These are phyloP conservation scores for Backusella westeae DNA, from an alignment of 192 early-diverging fungal genomes.

Conservation along the genomic window DNA sequence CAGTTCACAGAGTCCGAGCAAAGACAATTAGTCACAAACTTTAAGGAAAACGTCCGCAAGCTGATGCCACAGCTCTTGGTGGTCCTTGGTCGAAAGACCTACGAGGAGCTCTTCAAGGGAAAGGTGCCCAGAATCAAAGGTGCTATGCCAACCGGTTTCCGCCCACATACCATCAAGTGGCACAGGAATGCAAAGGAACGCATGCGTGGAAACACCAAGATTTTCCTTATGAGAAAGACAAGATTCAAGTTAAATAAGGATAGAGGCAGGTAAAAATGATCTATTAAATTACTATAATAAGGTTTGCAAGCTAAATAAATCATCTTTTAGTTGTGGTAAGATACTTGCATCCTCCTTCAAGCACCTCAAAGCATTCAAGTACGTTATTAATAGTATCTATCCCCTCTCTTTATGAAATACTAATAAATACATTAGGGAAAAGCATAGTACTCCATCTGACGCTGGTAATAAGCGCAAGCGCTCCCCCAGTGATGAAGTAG, in stretches of 20 bases:
- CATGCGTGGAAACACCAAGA: not conserved
- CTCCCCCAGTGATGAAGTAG: not conserved
- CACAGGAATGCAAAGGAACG: not conserved
- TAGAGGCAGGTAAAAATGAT: too few relatives aligned
- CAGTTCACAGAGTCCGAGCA: not conserved
- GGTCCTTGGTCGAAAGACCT: not conserved
- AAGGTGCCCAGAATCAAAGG: not conserved
- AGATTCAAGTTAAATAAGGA: not conserved
- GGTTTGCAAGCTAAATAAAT: too few relatives aligned
- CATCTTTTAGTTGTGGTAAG: not conserved
- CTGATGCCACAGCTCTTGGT: not conserved
- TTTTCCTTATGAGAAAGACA: not conserved
- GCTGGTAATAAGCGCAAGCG: not conserved
- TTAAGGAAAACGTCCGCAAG: not conserved
- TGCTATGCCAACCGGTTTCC: not conserved
- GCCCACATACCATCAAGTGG: not conserved
- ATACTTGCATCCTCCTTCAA: not conserved
- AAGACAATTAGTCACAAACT: not conserved
- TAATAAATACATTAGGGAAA: not conserved
- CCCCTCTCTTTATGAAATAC: not conserved
- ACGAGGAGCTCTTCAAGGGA: not conserved
- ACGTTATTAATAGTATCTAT: not conserved
- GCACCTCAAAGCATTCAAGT: not conserved
- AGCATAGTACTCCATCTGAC: not conserved
- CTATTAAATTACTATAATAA: too few relatives aligned